These are phyloP conservation scores for Domatiomyces globalis DNA, from an alignment of 2,329 filamentous ascomycete species.

Conservation along the genomic window DNA sequence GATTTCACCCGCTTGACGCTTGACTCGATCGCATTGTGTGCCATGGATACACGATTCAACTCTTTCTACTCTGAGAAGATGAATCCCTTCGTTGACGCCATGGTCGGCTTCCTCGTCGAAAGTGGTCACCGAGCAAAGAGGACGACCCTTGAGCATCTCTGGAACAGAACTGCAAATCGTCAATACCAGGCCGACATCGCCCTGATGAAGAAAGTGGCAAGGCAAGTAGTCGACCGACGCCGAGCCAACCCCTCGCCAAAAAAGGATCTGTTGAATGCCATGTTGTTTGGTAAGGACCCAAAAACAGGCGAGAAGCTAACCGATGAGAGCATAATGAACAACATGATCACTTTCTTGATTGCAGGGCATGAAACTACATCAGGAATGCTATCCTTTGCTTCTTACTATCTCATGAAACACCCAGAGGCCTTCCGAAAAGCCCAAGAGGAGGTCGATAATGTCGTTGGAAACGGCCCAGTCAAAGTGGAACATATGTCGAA, in stretches of 20 bases:
- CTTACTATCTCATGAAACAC: slow-evolving; percentile 52
- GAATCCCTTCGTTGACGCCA: slow-evolving; percentile 56
- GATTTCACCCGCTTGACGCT: slow-evolving; percentile 61
- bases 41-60: slow-evolving; percentile 63
- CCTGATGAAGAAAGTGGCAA: slow-evolving; percentile 12
- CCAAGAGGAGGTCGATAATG: slow-evolving; percentile 52
- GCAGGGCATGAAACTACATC: slow-evolving; percentile 56
- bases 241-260: slow-evolving; percentile 40
- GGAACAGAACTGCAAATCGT: slow-evolving; percentile 6
- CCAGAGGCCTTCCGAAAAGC: slow-evolving; percentile 46
- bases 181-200: slow-evolving; percentile 13
- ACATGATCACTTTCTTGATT: slow-evolving; percentile 51
- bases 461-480: slow-evolving; percentile 41
- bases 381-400: slow-evolving; percentile 50
- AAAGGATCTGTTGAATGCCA: slow-evolving; percentile 44
- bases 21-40: slow-evolving; percentile 56
- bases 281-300: slow-evolving; percentile 47
- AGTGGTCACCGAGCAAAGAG: slow-evolving; percentile 37
- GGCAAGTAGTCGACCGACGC: slow-evolving; percentile 43
- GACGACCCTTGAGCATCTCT: slow-evolving; percentile 30
- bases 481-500: slow-evolving; percentile 45
- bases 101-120: slow-evolving; percentile 49
- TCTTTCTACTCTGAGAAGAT: slow-evolving; percentile 54
- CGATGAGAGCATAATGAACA: slow-evolving; percentile 50
- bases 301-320: slow-evolving; percentile 45